phyloP scores from a whole-genome alignment of 805 yeast species.

The Phaffomyces thermotolerans region DNA sequence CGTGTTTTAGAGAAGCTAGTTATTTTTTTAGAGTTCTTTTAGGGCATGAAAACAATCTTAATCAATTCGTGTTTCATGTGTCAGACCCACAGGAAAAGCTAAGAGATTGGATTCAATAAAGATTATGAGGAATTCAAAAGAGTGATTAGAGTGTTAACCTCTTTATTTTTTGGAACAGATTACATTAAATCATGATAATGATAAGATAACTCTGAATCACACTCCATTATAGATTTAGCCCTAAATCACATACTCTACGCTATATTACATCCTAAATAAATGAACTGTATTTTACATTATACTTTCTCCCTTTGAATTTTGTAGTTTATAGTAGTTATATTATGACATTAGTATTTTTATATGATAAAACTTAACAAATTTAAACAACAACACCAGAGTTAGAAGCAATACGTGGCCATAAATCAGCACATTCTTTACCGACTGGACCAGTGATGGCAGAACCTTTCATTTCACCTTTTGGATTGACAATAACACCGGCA shows the following conservation, averaged over 20 bases:
- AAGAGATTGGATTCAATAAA: too few species aligned
- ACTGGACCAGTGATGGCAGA: constrained; percentile 99
- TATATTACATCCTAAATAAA: neutral
- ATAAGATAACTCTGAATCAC: too few species aligned
- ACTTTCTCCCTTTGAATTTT: constrained; percentile 16
- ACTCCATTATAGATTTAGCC: too few species aligned
- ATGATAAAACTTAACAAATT: constrained; percentile 41
- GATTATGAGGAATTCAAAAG: too few species aligned
- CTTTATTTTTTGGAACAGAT: too few species aligned
- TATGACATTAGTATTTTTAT: constrained; percentile 24
- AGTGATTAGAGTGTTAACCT: too few species aligned
- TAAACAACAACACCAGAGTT: constrained; percentile 99
- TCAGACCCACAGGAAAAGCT: too few species aligned
- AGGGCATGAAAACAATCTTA: too few species aligned
- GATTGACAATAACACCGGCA: constrained; percentile 99
- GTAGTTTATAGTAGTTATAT: constrained; percentile 12
- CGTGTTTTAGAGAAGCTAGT: neutral
- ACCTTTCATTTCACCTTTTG: constrained; percentile 99
- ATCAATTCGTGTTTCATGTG: too few species aligned
- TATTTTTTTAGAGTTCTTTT: too few species aligned
- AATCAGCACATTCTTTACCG: constrained; percentile 99
- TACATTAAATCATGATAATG: too few species aligned
- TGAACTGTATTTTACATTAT: constrained; percentile 21
- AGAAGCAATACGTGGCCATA: constrained; percentile 99
- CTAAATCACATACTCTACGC: neutral